These are phyloP conservation scores for Synchytrium microbalum DNA, from an alignment of 371 early-diverging fungal species.

Conservation along the genomic window DNA sequence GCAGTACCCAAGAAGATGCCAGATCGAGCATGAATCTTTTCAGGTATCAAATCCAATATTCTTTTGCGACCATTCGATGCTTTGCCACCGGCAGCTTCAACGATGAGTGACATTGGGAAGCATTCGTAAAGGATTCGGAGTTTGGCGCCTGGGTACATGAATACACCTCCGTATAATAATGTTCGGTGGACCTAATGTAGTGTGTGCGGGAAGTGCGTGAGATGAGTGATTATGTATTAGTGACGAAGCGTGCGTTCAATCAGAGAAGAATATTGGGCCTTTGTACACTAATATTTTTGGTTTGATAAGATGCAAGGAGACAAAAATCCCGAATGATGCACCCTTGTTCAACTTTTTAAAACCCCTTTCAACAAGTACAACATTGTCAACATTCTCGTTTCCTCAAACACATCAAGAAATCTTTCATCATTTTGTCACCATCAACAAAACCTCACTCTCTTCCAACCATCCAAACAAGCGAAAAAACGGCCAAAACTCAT, in stretches of 20 bases:
- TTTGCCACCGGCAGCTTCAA: slow-evolving; percentile 94
- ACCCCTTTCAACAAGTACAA: too few relatives aligned
- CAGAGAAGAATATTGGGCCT: background rate
- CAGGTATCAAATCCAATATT: slow-evolving; percentile 82
- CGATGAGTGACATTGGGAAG: slow-evolving; percentile 93
- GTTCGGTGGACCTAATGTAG: slow-evolving; percentile 74
- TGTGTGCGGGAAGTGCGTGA: background rate
- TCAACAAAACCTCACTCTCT: too few relatives aligned
- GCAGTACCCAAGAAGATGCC: slow-evolving; percentile 87
- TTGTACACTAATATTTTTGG: too few relatives aligned
- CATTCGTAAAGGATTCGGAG: slow-evolving; percentile 94
- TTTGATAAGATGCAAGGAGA: too few relatives aligned
- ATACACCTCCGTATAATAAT: slow-evolving; percentile 78
- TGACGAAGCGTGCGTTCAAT: background rate
- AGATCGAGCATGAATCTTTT: slow-evolving; percentile 82
- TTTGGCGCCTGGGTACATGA: slow-evolving; percentile 74
- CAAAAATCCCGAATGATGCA: too few relatives aligned
- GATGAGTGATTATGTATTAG: background rate
- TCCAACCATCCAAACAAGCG: too few relatives aligned
- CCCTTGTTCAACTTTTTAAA: too few relatives aligned
- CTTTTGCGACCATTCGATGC: slow-evolving; percentile 75
- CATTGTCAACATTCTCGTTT: too few relatives aligned
- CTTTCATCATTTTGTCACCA: too few relatives aligned
- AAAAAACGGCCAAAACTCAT: too few relatives aligned
- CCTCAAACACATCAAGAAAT: too few relatives aligned